Evolutionary conservation across 2,329 filamentous ascomycete species (phyloP).

Genomic region (Fusarium stilboides): DNA sequence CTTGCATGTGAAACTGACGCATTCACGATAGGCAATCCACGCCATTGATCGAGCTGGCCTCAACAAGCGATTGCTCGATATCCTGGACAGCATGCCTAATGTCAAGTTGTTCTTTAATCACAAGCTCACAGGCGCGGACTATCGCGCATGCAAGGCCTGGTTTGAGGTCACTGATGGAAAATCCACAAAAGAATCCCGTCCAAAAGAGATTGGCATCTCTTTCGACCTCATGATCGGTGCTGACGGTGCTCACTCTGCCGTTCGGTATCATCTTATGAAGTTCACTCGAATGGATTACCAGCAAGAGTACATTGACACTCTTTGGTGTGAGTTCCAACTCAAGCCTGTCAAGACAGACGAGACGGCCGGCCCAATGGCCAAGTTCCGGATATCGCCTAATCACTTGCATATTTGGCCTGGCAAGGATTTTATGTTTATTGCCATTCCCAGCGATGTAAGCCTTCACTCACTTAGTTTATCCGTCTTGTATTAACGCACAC

Average conservation of each 20-base stretch:
- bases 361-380: slow-evolving; percentile 54
- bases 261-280: slow-evolving; percentile 96
- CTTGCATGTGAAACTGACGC: slow-evolving; percentile 20
- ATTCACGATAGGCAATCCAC: slow-evolving; percentile 76
- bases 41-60: slow-evolving; percentile 88
- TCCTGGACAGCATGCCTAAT: slow-evolving; percentile 86
- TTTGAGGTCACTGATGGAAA: slow-evolving; percentile 74
- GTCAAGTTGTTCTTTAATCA: slow-evolving; percentile 94
- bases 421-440: slow-evolving; percentile 97
- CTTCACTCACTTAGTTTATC: not conserved
- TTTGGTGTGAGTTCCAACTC: slow-evolving; percentile 98
- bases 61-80: slow-evolving; percentile 87
- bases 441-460: slow-evolving; percentile 80
- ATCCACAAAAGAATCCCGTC: slow-evolving; percentile 59
- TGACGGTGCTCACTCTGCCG: slow-evolving; percentile 93
- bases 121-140: slow-evolving; percentile 92
- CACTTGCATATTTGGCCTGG: slow-evolving; percentile 99
- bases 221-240: slow-evolving; percentile 96
- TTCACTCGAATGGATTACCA: slow-evolving; percentile 90
- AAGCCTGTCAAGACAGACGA: slow-evolving; percentile 61
- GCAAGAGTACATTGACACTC: slow-evolving; percentile 94
- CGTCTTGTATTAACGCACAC: slow-evolving; percentile 21
- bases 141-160: slow-evolving; percentile 84
- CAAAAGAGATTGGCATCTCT: slow-evolving; percentile 81
- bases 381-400: slow-evolving; percentile 88